phyloP scores from a whole-genome alignment of 225 moss, liverwort and hornwort species.

The Sphagnum tenellum region DNA sequence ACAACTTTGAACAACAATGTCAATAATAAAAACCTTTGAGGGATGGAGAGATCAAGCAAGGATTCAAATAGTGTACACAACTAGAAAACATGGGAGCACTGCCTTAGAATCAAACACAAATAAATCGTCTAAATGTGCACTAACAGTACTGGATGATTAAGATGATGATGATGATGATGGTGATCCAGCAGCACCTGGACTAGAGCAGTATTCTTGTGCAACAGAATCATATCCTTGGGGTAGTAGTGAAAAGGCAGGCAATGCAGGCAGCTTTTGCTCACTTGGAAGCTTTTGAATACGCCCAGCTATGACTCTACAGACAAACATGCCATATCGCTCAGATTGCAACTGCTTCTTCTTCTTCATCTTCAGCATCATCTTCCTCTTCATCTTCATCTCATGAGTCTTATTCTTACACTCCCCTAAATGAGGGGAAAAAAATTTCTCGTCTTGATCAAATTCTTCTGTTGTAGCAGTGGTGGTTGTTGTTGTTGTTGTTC shows the following conservation, averaged over 20 bases:
- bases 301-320: conserved; percentile 91
- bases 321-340: conserved; percentile 71
- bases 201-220: conserved; percentile 53
- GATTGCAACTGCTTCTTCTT: conserved; percentile 54
- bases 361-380: background rate
- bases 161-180: background rate
- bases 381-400: too few relatives aligned
- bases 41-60: background rate
- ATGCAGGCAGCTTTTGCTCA: conserved; percentile 5
- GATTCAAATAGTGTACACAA: conserved; percentile 55
- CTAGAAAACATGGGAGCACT: conserved; percentile 81
- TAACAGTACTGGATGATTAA: too few relatives aligned
- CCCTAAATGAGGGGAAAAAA: too few relatives aligned
- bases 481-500: conserved; percentile 6
- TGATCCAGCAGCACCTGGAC: conserved; percentile 44
- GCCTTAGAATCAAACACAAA: conserved; percentile 71
- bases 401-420: too few relatives aligned
- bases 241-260: background rate
- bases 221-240: too few relatives aligned
- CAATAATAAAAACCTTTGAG: too few relatives aligned
- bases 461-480: conserved; percentile 1
- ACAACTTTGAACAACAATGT: too few relatives aligned
- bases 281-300: conserved; percentile 43
- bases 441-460: too few relatives aligned
- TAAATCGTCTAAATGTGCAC: conserved; percentile 59